Percentiles rank a stretch among this genome's conserved stretches.
These are phyloP conservation scores for Verticillium dahliae DNA, from an alignment of 2,329 filamentous ascomycete species.

Conservation along the genomic window DNA sequence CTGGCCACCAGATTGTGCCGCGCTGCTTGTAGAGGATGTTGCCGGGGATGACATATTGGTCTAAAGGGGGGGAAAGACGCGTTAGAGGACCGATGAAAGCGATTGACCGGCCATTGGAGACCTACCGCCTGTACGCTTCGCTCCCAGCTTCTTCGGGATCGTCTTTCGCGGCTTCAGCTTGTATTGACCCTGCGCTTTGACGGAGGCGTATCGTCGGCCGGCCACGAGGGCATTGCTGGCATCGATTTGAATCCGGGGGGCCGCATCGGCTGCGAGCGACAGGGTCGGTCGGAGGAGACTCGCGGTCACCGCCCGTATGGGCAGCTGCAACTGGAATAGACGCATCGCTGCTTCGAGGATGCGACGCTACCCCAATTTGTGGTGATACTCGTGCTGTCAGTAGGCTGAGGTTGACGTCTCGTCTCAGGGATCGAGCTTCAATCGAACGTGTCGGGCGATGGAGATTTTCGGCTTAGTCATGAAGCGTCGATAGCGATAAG, in stretches of 20 bases:
- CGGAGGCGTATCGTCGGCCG: conserved; percentile 48
- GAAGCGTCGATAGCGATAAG: conserved; percentile 16
- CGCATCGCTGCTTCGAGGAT: conserved; percentile 28
- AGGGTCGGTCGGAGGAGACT: conserved; percentile 15
- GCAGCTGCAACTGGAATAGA: conserved; percentile 39
- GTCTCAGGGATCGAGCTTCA: neutral
- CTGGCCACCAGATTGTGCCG: conserved; percentile 88
- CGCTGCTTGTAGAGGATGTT: conserved; percentile 98
- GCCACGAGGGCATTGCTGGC: conserved; percentile 32
- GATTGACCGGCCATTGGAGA: conserved; percentile 8
- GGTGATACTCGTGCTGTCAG: neutral
- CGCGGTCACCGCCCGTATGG: conserved; percentile 32
- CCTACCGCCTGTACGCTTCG: conserved; percentile 84
- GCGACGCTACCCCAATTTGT: conserved; percentile 4
- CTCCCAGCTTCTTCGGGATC: conserved; percentile 77
- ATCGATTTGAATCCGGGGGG: conserved; percentile 9
- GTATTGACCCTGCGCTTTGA: conserved; percentile 61
- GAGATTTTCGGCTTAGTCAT: conserved; percentile 31
- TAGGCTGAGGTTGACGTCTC: neutral
- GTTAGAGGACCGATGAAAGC: conserved; percentile 2
- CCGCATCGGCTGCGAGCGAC: conserved; percentile 14
- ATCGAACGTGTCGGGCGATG: neutral
- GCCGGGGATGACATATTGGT: conserved; percentile 88
- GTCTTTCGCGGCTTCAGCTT: conserved; percentile 57
- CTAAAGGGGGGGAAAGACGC: conserved; percentile 31